These are phyloP conservation scores for Pleurotus ostreatus DNA, from an alignment of 768 basidiomycete species.

Conservation along the genomic window DNA sequence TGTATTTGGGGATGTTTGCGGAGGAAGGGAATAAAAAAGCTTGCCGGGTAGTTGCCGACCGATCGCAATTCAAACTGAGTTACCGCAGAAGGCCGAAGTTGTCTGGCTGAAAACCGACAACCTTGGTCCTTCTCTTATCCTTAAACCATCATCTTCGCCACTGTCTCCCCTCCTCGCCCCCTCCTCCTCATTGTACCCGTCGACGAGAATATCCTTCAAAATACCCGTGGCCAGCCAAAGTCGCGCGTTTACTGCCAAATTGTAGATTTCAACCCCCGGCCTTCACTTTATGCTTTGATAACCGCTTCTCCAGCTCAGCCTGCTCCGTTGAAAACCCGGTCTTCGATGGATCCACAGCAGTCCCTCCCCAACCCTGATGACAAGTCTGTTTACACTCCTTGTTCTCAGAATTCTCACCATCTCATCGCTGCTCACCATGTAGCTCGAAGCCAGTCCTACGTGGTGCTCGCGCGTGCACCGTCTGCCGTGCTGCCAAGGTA, in stretches of 20 bases:
- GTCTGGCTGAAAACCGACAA: neutral
- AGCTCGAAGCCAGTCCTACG: conserved; percentile 46
- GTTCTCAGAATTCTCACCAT: conserved; percentile 8
- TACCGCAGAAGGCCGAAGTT: conserved; percentile 8
- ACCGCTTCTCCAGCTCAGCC: conserved; percentile 27
- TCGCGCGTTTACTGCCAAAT: conserved; percentile 8
- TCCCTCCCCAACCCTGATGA: conserved; percentile 27
- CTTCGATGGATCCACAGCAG: conserved; percentile 33
- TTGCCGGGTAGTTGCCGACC: conserved; percentile 9
- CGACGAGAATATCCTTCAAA: neutral
- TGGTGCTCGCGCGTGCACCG: conserved; percentile 71
- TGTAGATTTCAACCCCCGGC: conserved; percentile 16
- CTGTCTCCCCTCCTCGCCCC: conserved; percentile 5
- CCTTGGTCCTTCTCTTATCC: conserved; percentile 9
- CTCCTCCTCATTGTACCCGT: conserved; percentile 10
- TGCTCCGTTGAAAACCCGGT: conserved; percentile 31
- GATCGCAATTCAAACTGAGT: conserved; percentile 9
- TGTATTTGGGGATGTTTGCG: neutral
- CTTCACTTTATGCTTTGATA: conserved; percentile 30
- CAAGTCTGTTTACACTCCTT: conserved; percentile 25
- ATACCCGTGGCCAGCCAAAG: too few relatives aligned
- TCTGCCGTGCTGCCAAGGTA: conserved; percentile 83
- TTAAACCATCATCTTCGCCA: conserved; percentile 9
- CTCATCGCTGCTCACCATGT: conserved; percentile 8
- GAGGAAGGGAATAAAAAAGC: conserved; percentile 7